phyloP scores from a whole-genome alignment of 176 grass and related monocot species.

The Aegilops longissima region DNA sequence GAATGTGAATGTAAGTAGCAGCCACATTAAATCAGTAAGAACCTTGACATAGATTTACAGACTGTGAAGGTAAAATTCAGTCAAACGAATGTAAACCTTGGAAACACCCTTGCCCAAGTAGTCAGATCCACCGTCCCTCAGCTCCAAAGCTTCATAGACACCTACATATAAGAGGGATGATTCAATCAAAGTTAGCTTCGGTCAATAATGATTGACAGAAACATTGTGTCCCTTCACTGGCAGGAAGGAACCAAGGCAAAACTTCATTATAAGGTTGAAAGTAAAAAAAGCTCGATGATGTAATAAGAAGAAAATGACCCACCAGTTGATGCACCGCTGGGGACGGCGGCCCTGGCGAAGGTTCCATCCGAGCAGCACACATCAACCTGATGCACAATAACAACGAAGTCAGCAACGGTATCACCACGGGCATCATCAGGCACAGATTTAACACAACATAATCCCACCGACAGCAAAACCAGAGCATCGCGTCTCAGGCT shows the following conservation, averaged over 20 bases:
- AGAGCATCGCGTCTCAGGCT: too few species aligned
- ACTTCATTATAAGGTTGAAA: too few species aligned
- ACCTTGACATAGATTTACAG: background rate
- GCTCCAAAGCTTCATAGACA: constrained; percentile 82
- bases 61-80: background rate
- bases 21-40: too few species aligned
- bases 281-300: too few species aligned
- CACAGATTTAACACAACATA: too few species aligned
- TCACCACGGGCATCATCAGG: too few species aligned
- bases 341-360: constrained; percentile 73
- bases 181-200: background rate
- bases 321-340: constrained; percentile 95
- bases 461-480: too few species aligned
- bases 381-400: constrained; percentile 46
- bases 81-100: constrained; percentile 45
- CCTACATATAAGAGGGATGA: constrained; percentile 29
- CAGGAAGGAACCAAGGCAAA: too few species aligned
- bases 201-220: background rate
- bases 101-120: constrained; percentile 85
- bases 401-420: background rate
- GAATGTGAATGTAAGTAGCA: too few species aligned
- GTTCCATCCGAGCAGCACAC: constrained; percentile 67
- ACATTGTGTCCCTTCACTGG: too few species aligned
- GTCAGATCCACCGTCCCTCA: constrained; percentile 86
- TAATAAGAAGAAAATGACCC: background rate